Percentiles rank a stretch among this genome's conserved stretches.
These are phyloP conservation scores for Cytospora chrysosperma DNA, from an alignment of 2,329 filamentous ascomycete genomes.

Conservation along the genomic window DNA sequence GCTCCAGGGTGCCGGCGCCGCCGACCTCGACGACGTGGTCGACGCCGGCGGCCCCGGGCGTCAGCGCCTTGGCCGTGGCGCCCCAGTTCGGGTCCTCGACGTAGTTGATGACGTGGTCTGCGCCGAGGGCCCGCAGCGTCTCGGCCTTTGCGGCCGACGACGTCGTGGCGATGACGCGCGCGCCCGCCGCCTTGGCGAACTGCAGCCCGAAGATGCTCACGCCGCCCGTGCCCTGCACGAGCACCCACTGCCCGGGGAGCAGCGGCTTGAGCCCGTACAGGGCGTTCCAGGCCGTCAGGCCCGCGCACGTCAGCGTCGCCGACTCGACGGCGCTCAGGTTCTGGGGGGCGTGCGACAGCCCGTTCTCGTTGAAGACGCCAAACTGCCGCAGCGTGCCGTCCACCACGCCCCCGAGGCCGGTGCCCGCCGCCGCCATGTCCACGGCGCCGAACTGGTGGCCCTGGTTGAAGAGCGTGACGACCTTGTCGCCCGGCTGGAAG, in stretches of 20 bases:
- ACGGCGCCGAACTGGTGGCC: conserved; percentile 47
- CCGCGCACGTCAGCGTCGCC: conserved; percentile 58
- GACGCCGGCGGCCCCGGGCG: conserved; percentile 45
- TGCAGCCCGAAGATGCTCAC: conserved; percentile 67
- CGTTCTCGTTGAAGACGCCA: conserved; percentile 65
- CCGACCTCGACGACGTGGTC: conserved; percentile 58
- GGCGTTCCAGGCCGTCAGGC: conserved; percentile 65
- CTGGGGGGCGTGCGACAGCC: conserved; percentile 62
- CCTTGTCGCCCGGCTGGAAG: conserved; percentile 53
- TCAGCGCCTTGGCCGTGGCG: conserved; percentile 49
- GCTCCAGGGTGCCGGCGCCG: conserved; percentile 49
- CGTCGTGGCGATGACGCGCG: conserved; percentile 57
- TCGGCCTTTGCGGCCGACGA: conserved; percentile 49
- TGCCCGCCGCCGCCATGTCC: conserved; percentile 36
- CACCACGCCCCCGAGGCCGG: conserved; percentile 65
- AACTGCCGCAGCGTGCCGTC: conserved; percentile 69
- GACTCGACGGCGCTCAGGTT: conserved; percentile 54
- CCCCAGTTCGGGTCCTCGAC: conserved; percentile 52
- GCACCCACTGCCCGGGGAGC: conserved; percentile 56
- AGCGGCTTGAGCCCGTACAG: conserved; percentile 57
- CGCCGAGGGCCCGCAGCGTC: conserved; percentile 50
- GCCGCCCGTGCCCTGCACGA: conserved; percentile 71
- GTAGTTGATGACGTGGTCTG: conserved; percentile 59
- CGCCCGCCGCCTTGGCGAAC: conserved; percentile 48
- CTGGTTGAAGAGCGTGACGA: conserved; percentile 63